Percentiles rank a stretch among this genome's conserved stretches.
Conservation (phyloP, 2,329 filamentous ascomycete species). For the Nannizzia gypsea region DNA sequence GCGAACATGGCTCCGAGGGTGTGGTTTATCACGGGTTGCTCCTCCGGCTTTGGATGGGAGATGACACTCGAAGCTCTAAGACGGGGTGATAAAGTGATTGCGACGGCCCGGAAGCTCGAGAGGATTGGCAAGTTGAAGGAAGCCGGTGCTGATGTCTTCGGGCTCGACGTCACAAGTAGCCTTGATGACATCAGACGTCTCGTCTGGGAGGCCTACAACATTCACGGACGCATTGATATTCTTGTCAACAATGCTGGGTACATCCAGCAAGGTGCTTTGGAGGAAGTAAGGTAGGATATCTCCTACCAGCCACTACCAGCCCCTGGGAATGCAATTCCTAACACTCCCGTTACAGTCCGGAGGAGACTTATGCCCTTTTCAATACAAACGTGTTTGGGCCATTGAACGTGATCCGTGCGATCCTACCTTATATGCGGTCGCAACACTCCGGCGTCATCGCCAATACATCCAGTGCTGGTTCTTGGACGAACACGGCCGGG, state of each 20-base stretch:
- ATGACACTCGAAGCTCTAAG: constrained; percentile 19
- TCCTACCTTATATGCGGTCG: constrained; percentile 28
- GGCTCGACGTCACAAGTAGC: constrained; percentile 19
- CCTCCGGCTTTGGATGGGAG: constrained; percentile 25
- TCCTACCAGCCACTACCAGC: background rate
- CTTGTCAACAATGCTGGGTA: constrained; percentile 28
- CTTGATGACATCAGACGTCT: constrained; percentile 15
- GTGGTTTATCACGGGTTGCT: constrained; percentile 29
- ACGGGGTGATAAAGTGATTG: constrained; percentile 27
- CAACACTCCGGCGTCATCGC: constrained; percentile 25
- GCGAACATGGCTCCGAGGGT: constrained; percentile 16
- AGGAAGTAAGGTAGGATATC: constrained; percentile 19
- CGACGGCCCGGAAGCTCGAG: constrained; percentile 23
- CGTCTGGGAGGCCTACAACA: constrained; percentile 13
- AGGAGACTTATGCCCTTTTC: constrained; percentile 22
- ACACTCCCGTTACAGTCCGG: constrained; percentile 9
- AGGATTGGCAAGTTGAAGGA: constrained; percentile 20
- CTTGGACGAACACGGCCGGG: constrained; percentile 19
- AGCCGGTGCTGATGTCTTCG: constrained; percentile 18
- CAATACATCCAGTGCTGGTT: constrained; percentile 27
- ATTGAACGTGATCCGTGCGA: constrained; percentile 26
- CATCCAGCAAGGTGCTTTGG: constrained; percentile 19
- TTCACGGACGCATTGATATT: constrained; percentile 23
- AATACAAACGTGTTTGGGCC: constrained; percentile 30
- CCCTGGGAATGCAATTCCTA: constrained; percentile 1